phyloP scores from a whole-genome alignment of 2,329 filamentous ascomycete species.

The Sclerotinia nivalis region DNA sequence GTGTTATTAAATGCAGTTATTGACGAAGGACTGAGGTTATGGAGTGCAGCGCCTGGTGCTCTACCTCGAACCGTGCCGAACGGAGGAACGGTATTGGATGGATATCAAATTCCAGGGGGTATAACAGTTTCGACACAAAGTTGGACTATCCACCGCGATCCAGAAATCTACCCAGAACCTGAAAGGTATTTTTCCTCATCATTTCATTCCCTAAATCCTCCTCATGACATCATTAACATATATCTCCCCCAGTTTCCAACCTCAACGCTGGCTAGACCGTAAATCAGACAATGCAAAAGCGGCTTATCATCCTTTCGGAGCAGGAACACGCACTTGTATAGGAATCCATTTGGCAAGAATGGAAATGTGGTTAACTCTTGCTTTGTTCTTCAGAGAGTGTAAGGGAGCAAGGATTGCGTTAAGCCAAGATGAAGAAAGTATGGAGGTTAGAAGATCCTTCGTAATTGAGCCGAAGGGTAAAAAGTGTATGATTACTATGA shows the following conservation, averaged over 20 bases:
- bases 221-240: background rate
- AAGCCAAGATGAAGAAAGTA: background rate
- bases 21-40: slow-evolving; percentile 43
- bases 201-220: background rate
- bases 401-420: background rate
- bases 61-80: slow-evolving; percentile 39
- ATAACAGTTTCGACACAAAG: slow-evolving; percentile 42
- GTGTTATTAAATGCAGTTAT: slow-evolving; percentile 41
- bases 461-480: background rate
- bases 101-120: slow-evolving; percentile 41
- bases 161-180: slow-evolving; percentile 42
- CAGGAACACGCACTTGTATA: background rate
- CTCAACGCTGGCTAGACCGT: background rate
- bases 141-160: slow-evolving; percentile 45
- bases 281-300: background rate
- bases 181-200: background rate
- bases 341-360: slow-evolving; percentile 5
- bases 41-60: slow-evolving; percentile 40
- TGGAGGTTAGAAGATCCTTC: background rate
- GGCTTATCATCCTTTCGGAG: background rate
- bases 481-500: slow-evolving; percentile 10
- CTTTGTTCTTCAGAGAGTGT: background rate
- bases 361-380: background rate
- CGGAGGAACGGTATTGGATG: slow-evolving; percentile 38
- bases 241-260: background rate